phyloP scores from a whole-genome alignment of 208 protist genomes.

The Leishmania tarentolae region DNA sequence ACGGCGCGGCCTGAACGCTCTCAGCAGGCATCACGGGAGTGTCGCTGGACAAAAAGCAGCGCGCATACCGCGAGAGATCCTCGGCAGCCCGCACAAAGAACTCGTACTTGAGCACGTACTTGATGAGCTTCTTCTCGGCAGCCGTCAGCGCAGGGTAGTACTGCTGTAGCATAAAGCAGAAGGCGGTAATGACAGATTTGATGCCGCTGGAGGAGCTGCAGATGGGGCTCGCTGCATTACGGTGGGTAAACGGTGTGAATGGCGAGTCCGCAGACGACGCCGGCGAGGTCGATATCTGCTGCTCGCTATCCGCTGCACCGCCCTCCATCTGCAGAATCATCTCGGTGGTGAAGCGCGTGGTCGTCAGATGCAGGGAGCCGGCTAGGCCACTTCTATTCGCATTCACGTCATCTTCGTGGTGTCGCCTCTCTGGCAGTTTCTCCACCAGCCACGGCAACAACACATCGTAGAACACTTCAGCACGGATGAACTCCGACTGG shows the following conservation, averaged over 20 bases:
- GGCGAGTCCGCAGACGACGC: background rate
- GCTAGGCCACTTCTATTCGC: background rate
- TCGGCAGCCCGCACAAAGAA: slow-evolving; percentile 62
- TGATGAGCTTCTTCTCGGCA: slow-evolving; percentile 55
- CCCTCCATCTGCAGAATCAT: slow-evolving; percentile 29
- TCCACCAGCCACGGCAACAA: slow-evolving; percentile 81
- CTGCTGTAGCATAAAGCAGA: slow-evolving; percentile 59
- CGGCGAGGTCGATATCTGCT: background rate
- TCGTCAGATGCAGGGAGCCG: background rate
- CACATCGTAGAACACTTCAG: slow-evolving; percentile 87
- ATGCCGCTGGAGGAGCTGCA: slow-evolving; percentile 55
- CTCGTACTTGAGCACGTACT: slow-evolving; percentile 77
- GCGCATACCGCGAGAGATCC: slow-evolving; percentile 47
- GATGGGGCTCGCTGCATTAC: slow-evolving; percentile 33
- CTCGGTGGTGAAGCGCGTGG: slow-evolving; percentile 44
- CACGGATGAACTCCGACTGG: slow-evolving; percentile 74
- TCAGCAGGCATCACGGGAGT: background rate
- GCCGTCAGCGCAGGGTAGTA: slow-evolving; percentile 22
- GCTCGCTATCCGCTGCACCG: background rate
- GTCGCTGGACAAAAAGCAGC: slow-evolving; percentile 35
- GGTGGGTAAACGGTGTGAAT: slow-evolving; percentile 33
- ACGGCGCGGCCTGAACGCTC: background rate
- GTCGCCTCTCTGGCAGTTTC: slow-evolving; percentile 22
- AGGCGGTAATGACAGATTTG: slow-evolving; percentile 52
- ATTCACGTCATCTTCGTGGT: background rate